Percentiles rank a stretch among this genome's conserved stretches.
These are phyloP conservation scores for Aureoboletus auriporus DNA, from an alignment of 768 basidiomycete species.

Conservation along the genomic window DNA sequence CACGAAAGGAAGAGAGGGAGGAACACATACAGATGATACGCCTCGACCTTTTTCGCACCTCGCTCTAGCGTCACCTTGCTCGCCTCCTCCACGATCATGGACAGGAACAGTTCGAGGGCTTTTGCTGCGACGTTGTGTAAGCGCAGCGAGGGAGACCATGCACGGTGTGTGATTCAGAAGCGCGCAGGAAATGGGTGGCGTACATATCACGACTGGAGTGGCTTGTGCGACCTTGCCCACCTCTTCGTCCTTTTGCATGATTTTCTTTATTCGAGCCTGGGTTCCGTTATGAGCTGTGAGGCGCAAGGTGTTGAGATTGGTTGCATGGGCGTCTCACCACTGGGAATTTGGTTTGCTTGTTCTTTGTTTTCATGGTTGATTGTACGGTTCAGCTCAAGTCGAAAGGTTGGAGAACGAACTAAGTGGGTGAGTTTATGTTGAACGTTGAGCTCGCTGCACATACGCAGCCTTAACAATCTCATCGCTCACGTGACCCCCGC, in stretches of 20 bases:
- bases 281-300: slow-evolving; percentile 7
- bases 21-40: slow-evolving; percentile 84
- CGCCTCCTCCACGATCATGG: slow-evolving; percentile 76
- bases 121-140: slow-evolving; percentile 59
- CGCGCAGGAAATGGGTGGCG: slow-evolving; percentile 32
- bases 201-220: slow-evolving; percentile 95
- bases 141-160: background rate
- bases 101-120: slow-evolving; percentile 89
- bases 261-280: slow-evolving; percentile 97
- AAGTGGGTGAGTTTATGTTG: slow-evolving; percentile 1
- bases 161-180: slow-evolving; percentile 8
- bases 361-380: slow-evolving; percentile 84
- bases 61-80: slow-evolving; percentile 74
- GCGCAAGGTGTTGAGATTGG: background rate
- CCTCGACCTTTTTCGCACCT: slow-evolving; percentile 85
- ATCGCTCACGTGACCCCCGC: slow-evolving; percentile 23
- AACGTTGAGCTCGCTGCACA: background rate
- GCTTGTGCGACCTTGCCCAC: slow-evolving; percentile 98
- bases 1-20: background rate
- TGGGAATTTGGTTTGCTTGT: slow-evolving; percentile 88
- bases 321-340: slow-evolving; percentile 51
- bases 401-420: background rate
- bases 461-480: slow-evolving; percentile 11
- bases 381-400: background rate
- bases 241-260: slow-evolving; percentile 99